These are phyloP conservation scores for Trichoderma pleuroti DNA, from an alignment of 2,329 filamentous ascomycete species.

Conservation along the genomic window DNA sequence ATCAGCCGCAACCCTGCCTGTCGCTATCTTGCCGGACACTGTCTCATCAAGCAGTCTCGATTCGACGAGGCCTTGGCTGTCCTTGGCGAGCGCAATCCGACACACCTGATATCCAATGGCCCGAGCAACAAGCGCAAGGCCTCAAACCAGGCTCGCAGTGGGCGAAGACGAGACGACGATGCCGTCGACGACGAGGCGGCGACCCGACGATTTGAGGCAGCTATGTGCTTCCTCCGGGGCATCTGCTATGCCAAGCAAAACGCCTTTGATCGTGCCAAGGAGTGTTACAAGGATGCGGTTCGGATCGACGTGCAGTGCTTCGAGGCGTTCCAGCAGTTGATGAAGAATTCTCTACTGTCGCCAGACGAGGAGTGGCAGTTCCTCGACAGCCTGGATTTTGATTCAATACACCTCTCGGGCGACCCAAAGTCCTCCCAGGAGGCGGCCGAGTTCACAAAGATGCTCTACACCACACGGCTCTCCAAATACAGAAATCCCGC, in stretches of 20 bases:
- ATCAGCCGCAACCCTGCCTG: conserved; percentile 79
- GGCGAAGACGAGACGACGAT: conserved; percentile 34
- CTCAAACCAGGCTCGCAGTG: conserved; percentile 32
- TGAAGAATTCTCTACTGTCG: conserved; percentile 90
- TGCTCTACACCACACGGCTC: conserved; percentile 91
- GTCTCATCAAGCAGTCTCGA: conserved; percentile 85
- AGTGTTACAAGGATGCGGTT: conserved; percentile 97
- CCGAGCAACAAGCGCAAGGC: conserved; percentile 38
- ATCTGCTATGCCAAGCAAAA: conserved; percentile 97
- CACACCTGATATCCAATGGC: conserved; percentile 69
- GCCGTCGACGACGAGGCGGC: conserved; percentile 62
- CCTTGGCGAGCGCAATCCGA: conserved; percentile 91
- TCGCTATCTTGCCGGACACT: conserved; percentile 89
- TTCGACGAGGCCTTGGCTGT: conserved; percentile 84
- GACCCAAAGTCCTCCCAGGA: conserved; percentile 64
- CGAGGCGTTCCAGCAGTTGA: conserved; percentile 95
- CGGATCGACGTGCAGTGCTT: conserved; percentile 97
- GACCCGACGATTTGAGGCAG: conserved; percentile 84
- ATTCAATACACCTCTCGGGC: conserved; percentile 65
- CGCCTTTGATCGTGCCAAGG: conserved; percentile 92
- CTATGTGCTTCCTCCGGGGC: conserved; percentile 93
- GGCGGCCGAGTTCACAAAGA: conserved; percentile 88
- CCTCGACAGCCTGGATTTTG: conserved; percentile 84
- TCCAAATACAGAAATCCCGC: conserved; percentile 91
- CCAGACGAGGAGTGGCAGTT: conserved; percentile 89